These are phyloP conservation scores for Paramecium biaurelia DNA, from an alignment of 73 alveolate genomes.

Conservation along the genomic window DNA sequence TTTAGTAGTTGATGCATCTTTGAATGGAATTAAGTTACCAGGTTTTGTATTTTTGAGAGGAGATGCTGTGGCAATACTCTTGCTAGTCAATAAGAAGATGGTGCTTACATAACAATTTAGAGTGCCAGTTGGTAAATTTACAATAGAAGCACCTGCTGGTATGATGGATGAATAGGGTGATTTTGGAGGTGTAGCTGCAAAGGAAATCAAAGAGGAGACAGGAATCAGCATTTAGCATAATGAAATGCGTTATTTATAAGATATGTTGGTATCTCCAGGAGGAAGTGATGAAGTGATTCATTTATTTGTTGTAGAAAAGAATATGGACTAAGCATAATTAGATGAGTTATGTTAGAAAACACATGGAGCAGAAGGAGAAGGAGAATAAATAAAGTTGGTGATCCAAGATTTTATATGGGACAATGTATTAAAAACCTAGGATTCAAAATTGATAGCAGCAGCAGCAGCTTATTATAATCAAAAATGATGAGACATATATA, in stretches of 20 bases:
- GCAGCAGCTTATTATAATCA: constrained; percentile 48
- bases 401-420: constrained; percentile 54
- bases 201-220: constrained; percentile 57
- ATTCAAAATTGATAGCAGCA: constrained; percentile 47
- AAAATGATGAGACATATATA: background rate
- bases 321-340: constrained; percentile 38
- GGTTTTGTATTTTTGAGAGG: constrained; percentile 63
- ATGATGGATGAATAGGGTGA: constrained; percentile 60
- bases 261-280: constrained; percentile 54
- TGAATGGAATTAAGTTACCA: constrained; percentile 51
- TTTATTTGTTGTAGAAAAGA: constrained; percentile 54
- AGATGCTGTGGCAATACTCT: constrained; percentile 51
- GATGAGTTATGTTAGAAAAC: constrained; percentile 34
- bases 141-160: constrained; percentile 62
- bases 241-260: constrained; percentile 46
- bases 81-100: constrained; percentile 48
- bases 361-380: constrained; percentile 54
- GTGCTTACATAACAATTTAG: constrained; percentile 46
- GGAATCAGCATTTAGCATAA: constrained; percentile 28
- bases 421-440: constrained; percentile 46
- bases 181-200: constrained; percentile 66
- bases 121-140: constrained; percentile 56
- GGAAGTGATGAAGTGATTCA: constrained; percentile 59
- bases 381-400: constrained; percentile 46
- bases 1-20: constrained; percentile 32